Evolutionary conservation across 345 rosid genomes (phyloP).

Genomic region (Eucalyptus pumila): DNA sequence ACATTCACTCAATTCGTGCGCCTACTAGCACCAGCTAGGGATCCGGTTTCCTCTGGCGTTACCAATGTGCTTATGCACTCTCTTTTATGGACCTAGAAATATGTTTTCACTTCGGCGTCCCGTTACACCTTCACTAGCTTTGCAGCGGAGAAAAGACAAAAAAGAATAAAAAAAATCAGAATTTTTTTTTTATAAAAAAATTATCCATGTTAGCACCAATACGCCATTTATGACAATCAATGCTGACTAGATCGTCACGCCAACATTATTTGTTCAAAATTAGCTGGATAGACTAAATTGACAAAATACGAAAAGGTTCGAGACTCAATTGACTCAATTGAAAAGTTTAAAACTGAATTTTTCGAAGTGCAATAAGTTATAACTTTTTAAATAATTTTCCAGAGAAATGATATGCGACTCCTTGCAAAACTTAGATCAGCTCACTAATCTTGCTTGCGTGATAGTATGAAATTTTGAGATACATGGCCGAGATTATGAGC

Average conservation of each 20-base stretch:
- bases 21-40: conserved; percentile 64
- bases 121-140: conserved; percentile 60
- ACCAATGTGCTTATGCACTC: conserved; percentile 38
- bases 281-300: no score
- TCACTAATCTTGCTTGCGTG: not conserved
- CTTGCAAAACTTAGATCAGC: not conserved
- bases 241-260: accelerated
- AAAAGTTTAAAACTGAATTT: no score
- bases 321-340: no score
- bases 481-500: not conserved
- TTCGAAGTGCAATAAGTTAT: no score
- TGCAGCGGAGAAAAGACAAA: conserved; percentile 7
- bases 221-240: no score
- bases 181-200: accelerated
- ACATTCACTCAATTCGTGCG: conserved; percentile 47
- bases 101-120: conserved; percentile 55
- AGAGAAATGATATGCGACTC: accelerated
- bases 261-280: no score
- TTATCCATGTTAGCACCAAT: no score
- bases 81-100: conserved; percentile 49
- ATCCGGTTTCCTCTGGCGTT: conserved; percentile 32
- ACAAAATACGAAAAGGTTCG: no score
- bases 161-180: no score
- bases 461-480: not conserved
- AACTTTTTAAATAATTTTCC: no score